A percentile compares a stretch with the other conserved stretches of the same genome.
Evolutionary conservation across 495 filamentous ascomycete species (phyloP).

Genomic region (Cercophora samala): DNA sequence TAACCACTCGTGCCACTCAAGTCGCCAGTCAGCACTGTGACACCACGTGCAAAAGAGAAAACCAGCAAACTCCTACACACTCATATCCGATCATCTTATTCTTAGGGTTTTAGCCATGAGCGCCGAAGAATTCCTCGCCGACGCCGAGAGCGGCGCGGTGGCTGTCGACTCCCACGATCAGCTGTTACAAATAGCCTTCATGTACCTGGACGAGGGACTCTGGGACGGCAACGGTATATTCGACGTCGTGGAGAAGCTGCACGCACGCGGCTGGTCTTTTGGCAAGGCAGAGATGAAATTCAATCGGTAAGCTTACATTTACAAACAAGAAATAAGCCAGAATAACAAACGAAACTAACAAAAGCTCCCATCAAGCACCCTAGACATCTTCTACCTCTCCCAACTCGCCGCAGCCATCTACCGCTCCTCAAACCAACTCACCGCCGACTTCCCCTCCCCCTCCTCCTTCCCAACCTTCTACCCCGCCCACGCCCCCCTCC

Average conservation of each 20-base stretch:
- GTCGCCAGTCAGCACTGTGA: no score
- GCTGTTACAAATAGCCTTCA: slow-evolving; percentile 10
- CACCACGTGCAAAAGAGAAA: no score
- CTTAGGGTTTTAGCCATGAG: slow-evolving; percentile 7
- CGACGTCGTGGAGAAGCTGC: slow-evolving; percentile 13
- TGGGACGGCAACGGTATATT: slow-evolving; percentile 11
- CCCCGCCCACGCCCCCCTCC: slow-evolving; percentile 8
- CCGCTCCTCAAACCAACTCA: slow-evolving; percentile 11
- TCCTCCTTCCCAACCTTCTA: slow-evolving; percentile 9
- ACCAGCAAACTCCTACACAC: no score
- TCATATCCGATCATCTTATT: no score
- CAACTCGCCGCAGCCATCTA: slow-evolving; percentile 13
- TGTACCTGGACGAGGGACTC: slow-evolving; percentile 8
- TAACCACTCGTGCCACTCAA: no score
- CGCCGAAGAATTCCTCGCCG: slow-evolving; percentile 7
- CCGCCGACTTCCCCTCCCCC: slow-evolving; percentile 11
- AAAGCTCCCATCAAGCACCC: slow-evolving; percentile 3
- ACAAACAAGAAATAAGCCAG: neutral
- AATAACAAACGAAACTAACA: neutral
- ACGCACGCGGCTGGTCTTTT: slow-evolving; percentile 7
- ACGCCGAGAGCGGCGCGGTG: slow-evolving; percentile 11
- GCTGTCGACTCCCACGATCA: slow-evolving; percentile 11
- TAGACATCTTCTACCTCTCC: slow-evolving; percentile 9
- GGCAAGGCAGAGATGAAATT: slow-evolving; percentile 4
- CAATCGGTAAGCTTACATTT: slow-evolving; percentile 2